Percentiles rank a stretch among this genome's conserved stretches.
Conservation (phyloP, 495 filamentous ascomycete species). For the Penicillium crystallinum region DNA sequence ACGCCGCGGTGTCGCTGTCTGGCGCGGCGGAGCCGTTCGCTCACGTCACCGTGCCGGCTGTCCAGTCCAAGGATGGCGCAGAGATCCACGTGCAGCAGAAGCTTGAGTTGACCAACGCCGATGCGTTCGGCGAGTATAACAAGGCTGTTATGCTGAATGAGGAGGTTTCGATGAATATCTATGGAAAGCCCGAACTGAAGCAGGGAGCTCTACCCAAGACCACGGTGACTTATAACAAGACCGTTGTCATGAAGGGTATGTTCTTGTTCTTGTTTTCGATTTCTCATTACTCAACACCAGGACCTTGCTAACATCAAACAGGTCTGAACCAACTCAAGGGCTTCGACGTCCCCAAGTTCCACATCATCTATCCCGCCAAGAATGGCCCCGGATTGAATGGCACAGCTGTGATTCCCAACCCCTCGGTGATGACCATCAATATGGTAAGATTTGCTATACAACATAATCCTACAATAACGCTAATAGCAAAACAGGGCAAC, state of each 20-base stretch:
- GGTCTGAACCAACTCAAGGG: slow-evolving; percentile 58
- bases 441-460: slow-evolving; percentile 41
- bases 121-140: slow-evolving; percentile 55
- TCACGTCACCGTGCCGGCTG: slow-evolving; percentile 49
- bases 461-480: not conserved
- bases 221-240: slow-evolving; percentile 52
- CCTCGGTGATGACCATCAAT: slow-evolving; percentile 56
- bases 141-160: slow-evolving; percentile 50
- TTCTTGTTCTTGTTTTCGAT: not conserved
- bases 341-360: slow-evolving; percentile 50
- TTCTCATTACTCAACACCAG: not conserved
- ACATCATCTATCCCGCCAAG: slow-evolving; percentile 36
- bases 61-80: slow-evolving; percentile 52
- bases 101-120: slow-evolving; percentile 45
- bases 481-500: slow-evolving; percentile 49
- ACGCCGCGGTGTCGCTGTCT: slow-evolving; percentile 47
- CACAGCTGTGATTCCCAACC: slow-evolving; percentile 63
- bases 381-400: slow-evolving; percentile 60
- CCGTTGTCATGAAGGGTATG: slow-evolving; percentile 52
- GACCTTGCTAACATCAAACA: slow-evolving; percentile 13
- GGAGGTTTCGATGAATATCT: slow-evolving; percentile 53
- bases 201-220: slow-evolving; percentile 45
- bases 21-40: slow-evolving; percentile 50
- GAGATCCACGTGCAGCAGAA: slow-evolving; percentile 50
- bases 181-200: slow-evolving; percentile 52